Percentiles rank a stretch among this genome's conserved stretches.
These are phyloP conservation scores for Ogataea pignaliae DNA, from an alignment of 805 yeast species.

Conservation along the genomic window DNA sequence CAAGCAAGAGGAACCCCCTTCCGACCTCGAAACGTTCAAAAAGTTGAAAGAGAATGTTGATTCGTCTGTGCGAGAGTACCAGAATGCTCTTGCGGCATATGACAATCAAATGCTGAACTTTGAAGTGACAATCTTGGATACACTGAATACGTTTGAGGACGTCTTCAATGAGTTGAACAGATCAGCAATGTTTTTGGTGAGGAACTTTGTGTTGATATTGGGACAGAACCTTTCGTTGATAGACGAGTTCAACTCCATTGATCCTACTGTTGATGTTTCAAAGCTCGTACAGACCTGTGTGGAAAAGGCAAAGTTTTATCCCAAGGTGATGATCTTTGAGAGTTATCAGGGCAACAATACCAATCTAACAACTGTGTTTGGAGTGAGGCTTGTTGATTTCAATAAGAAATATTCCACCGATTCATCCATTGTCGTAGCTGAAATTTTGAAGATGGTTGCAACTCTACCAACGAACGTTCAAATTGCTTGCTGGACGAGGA, in stretches of 20 bases:
- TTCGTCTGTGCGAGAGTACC: slow-evolving; percentile 2
- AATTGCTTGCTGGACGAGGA: slow-evolving; percentile 9
- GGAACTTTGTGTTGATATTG: slow-evolving; percentile 5
- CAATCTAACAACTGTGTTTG: slow-evolving; percentile 9
- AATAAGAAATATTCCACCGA: slow-evolving; percentile 5
- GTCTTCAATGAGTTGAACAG: slow-evolving; percentile 5
- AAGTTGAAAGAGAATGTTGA: slow-evolving; percentile 7
- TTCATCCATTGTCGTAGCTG: slow-evolving; percentile 10
- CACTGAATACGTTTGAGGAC: slow-evolving; percentile 9
- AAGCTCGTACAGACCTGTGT: slow-evolving; percentile 2
- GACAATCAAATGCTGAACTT: slow-evolving; percentile 7
- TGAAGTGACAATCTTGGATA: slow-evolving; percentile 10
- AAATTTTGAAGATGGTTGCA: slow-evolving; percentile 7
- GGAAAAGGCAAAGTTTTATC: slow-evolving; percentile 5
- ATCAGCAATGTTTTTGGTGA: slow-evolving; percentile 6
- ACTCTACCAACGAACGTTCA: slow-evolving; percentile 8
- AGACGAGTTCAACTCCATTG: slow-evolving; percentile 1
- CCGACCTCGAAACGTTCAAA: slow-evolving; percentile 5
- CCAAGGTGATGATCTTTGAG: slow-evolving; percentile 8
- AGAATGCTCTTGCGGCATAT: slow-evolving; percentile 3
- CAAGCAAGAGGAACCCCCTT: not conserved
- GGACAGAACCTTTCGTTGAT: slow-evolving; percentile 6
- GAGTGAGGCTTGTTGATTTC: slow-evolving; percentile 8
- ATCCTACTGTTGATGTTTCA: slow-evolving; percentile 4
- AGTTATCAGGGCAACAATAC: slow-evolving; percentile 6